Percentiles rank a stretch among this genome's conserved stretches.
phyloP scores from a whole-genome alignment of 1,284 basidiomycete species.

The Cryptococcus depauperatus region DNA sequence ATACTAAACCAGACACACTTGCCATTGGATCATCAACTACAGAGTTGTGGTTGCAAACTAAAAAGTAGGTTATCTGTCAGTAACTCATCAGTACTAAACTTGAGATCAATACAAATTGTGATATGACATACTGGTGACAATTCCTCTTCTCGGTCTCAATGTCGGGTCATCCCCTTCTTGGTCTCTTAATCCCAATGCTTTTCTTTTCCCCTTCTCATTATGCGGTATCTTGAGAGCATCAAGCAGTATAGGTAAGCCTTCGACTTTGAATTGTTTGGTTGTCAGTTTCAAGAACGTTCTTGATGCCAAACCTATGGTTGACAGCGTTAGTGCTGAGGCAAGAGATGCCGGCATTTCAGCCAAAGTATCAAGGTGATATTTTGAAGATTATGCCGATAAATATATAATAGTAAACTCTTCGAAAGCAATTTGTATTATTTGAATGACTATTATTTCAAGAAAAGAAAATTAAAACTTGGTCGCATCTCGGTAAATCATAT shows the following conservation, averaged over 20 bases:
- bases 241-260: slow-evolving; percentile 58
- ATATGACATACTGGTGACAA: slow-evolving; percentile 69
- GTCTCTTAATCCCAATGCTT: slow-evolving; percentile 7
- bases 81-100: too few species aligned
- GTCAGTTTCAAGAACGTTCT: slow-evolving; percentile 66
- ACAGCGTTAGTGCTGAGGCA: slow-evolving; percentile 33
- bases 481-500: too few species aligned
- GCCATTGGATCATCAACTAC: slow-evolving; percentile 50
- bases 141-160: slow-evolving; percentile 51
- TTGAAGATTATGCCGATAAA: too few species aligned
- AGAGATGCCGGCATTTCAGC: slow-evolving; percentile 13
- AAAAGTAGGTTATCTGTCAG: neutral
- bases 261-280: slow-evolving; percentile 57
- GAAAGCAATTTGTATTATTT: too few species aligned
- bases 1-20: slow-evolving; percentile 1
- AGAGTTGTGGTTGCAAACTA: slow-evolving; percentile 86
- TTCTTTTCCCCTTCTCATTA: slow-evolving; percentile 16
- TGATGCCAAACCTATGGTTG: slow-evolving; percentile 57
- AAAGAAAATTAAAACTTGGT: too few species aligned
- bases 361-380: too few species aligned
- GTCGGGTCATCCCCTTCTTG: neutral
- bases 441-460: too few species aligned
- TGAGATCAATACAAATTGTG: too few species aligned
- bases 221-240: slow-evolving; percentile 54
- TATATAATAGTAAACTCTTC: too few species aligned